Conservation (phyloP, 495 filamentous ascomycete genomes). For the Penicillium lagena region DNA sequence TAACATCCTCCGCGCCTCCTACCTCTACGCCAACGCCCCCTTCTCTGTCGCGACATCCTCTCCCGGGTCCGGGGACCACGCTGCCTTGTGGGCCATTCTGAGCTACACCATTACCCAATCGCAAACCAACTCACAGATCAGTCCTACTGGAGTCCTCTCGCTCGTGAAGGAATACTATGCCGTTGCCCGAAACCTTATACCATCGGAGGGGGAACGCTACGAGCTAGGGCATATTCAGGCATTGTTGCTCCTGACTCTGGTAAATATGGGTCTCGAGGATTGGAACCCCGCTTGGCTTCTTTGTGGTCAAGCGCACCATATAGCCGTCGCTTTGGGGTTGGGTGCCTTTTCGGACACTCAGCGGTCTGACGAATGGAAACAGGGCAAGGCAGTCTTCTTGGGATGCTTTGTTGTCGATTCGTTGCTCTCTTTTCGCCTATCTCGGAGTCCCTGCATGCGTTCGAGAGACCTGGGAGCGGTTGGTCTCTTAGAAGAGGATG, state of each 20-base stretch:
- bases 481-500: conserved; percentile 52
- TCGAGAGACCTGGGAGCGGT: conserved; percentile 38
- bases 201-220: conserved; percentile 48
- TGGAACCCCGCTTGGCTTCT: conserved; percentile 54
- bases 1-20: conserved; percentile 49
- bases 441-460: conserved; percentile 46
- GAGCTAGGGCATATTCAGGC: conserved; percentile 59
- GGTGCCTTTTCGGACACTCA: conserved; percentile 21
- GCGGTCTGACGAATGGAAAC: conserved; percentile 32
- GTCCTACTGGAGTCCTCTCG: conserved; percentile 11
- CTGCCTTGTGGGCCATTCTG: conserved; percentile 58
- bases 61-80: conserved; percentile 50
- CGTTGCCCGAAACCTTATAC: conserved; percentile 53
- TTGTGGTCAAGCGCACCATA: conserved; percentile 54
- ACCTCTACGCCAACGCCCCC: conserved; percentile 44
- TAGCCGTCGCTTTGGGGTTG: conserved; percentile 45
- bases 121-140: conserved; percentile 17
- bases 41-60: conserved; percentile 31
- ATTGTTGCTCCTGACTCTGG: conserved; percentile 52
- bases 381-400: conserved; percentile 46
- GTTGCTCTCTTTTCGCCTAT: conserved; percentile 51
- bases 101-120: conserved; percentile 47
- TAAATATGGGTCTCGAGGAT: conserved; percentile 51
- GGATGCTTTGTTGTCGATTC: conserved; percentile 65
- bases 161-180: conserved; percentile 45